These are phyloP conservation scores for Phytophthora megakarya DNA, from an alignment of 352 stramenopile genomes.

Conservation along the genomic window DNA sequence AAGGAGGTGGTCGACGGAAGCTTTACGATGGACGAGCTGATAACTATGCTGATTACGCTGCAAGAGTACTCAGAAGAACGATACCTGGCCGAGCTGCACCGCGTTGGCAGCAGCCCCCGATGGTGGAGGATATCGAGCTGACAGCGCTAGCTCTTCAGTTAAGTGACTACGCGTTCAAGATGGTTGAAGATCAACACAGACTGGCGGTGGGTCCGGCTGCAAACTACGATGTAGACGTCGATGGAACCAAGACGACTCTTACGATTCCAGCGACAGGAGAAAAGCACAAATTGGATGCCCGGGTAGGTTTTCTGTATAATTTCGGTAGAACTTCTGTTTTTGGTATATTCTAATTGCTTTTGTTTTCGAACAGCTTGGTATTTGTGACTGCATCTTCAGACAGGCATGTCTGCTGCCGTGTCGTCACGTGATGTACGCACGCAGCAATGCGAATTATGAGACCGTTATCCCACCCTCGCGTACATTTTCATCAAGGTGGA, in stretches of 20 bases:
- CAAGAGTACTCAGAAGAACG: slow-evolving; percentile 6
- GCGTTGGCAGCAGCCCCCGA: neutral
- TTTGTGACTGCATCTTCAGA: slow-evolving; percentile 3
- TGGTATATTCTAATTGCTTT: neutral
- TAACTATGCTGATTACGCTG: slow-evolving; percentile 9
- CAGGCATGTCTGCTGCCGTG: slow-evolving; percentile 8
- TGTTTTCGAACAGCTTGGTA: slow-evolving; percentile 1
- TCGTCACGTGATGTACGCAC: slow-evolving; percentile 5
- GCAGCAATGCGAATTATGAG: slow-evolving; percentile 6
- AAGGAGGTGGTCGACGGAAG: slow-evolving; percentile 9
- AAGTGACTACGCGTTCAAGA: neutral
- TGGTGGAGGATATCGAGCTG: slow-evolving; percentile 5
- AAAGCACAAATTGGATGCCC: slow-evolving; percentile 1
- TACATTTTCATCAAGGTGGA: slow-evolving; percentile 3
- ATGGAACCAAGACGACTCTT: neutral
- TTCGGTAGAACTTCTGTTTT: slow-evolving; percentile 9
- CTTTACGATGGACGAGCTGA: slow-evolving; percentile 11
- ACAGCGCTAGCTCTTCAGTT: neutral
- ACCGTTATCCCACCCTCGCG: neutral
- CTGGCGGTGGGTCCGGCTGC: neutral
- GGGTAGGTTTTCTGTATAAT: slow-evolving; percentile 6
- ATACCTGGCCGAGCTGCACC: slow-evolving; percentile 2
- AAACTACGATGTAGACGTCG: slow-evolving; percentile 1
- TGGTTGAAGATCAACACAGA: slow-evolving; percentile 1
- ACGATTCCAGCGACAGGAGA: neutral